Conservation (phyloP, 2,329 filamentous ascomycete species). For the Fusarium algeriense region DNA sequence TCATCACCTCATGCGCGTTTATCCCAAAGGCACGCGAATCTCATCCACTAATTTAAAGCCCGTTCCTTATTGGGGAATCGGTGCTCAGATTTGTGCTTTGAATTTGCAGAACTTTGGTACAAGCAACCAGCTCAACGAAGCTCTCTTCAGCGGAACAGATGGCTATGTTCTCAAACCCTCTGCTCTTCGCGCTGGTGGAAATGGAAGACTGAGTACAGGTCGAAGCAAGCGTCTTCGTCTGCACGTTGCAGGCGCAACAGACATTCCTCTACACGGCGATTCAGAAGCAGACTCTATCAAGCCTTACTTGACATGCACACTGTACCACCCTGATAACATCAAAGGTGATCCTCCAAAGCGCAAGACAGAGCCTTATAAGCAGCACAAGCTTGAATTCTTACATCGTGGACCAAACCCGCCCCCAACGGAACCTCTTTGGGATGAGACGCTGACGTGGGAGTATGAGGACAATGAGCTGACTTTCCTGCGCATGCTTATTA, state of each 20-base stretch:
- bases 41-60: conserved; percentile 73
- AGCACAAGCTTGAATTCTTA: conserved; percentile 67
- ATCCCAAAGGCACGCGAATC: conserved; percentile 76
- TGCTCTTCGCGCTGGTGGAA: conserved; percentile 67
- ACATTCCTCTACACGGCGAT: conserved; percentile 67
- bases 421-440: conserved; percentile 72
- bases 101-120: conserved; percentile 78
- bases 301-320: conserved; percentile 74
- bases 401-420: conserved; percentile 70
- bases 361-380: conserved; percentile 71
- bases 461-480: conserved; percentile 75
- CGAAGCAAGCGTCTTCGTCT: conserved; percentile 65
- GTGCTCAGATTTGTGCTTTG: conserved; percentile 76
- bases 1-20: conserved; percentile 76
- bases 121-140: conserved; percentile 76
- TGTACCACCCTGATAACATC: conserved; percentile 69
- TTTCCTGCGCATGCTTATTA: conserved; percentile 74
- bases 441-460: conserved; percentile 75
- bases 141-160: conserved; percentile 73
- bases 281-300: conserved; percentile 66
- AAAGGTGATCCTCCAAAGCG: conserved; percentile 66
- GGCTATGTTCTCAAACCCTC: conserved; percentile 76
- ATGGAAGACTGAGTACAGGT: conserved; percentile 60
- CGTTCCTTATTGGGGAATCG: conserved; percentile 73
- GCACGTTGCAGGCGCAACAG: conserved; percentile 72